These are phyloP conservation scores for Chondrus crispus DNA, from an alignment of 23 red algal genomes.

Conservation along the genomic window DNA sequence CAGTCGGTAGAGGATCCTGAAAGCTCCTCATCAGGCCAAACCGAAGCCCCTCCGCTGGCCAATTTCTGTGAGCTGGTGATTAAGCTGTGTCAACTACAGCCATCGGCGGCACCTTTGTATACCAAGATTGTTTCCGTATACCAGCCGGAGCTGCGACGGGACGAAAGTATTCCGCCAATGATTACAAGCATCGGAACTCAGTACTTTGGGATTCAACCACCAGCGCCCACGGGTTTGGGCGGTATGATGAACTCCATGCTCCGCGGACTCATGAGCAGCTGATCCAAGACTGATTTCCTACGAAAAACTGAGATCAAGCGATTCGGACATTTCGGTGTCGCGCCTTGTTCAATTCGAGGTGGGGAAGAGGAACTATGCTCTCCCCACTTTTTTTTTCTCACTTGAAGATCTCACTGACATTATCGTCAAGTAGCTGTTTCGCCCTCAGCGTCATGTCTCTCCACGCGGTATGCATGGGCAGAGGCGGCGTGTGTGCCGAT, in stretches of 20 bases:
- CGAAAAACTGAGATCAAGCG: neutral
- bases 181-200: constrained; percentile 5
- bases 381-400: too few relatives aligned
- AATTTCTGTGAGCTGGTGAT: constrained; percentile 53
- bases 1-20: neutral
- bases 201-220: constrained; percentile 54
- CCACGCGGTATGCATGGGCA: constrained; percentile 42
- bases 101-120: constrained; percentile 33
- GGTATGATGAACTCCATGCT: constrained; percentile 54
- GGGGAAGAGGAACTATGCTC: neutral
- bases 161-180: constrained; percentile 17
- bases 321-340: neutral
- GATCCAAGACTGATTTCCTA: neutral
- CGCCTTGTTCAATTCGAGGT: neutral
- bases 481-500: constrained; percentile 52
- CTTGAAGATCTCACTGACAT: too few relatives aligned
- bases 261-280: constrained; percentile 16
- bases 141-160: neutral
- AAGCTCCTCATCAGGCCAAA: neutral
- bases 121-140: neutral
- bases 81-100: constrained; percentile 28
- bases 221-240: constrained; percentile 18
- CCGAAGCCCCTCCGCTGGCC: constrained; percentile 2
- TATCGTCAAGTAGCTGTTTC: neutral
- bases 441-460: neutral